Evolutionary conservation across 345 rosid genomes (phyloP), one percentile per base, ranked within the genome.

Genomic region (Lepidium sativum): DNA sequence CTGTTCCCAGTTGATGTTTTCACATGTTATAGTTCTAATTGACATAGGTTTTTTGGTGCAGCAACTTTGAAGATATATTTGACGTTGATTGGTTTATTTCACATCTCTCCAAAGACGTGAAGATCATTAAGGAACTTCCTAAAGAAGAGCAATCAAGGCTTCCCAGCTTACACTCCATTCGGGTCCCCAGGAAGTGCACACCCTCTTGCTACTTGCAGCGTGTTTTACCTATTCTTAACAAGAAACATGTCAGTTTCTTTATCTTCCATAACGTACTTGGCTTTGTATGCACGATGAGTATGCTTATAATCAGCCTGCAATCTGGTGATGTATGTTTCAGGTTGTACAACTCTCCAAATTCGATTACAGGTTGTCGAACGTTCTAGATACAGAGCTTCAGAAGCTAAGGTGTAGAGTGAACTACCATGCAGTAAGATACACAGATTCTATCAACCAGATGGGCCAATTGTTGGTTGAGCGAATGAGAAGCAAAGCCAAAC

Each of bases 391-490:
- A 40, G 86, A 84, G 64, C 83, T 92, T 31, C 98, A 92, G 76
- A 92, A 86, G 79, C 82, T 92, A 44, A 87, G 98, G 67, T 92
- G 98, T 44, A 89, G 96, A 78, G 97, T 82, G 39, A 92, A 89
- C 74, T 92, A 87, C 78, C 97, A 92, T 65, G 85, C 96, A 41
- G 55, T 92, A 39, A 84, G 79, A 52, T 92, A 87, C 67, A 83
- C 96, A 4, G 76, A 80, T 56, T 67, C 86, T 20, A 84, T 92
- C 71, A 80, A 54, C 63, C 73, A 69, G 65, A 81, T 87, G 82
- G 96, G 98, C 8, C 78, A 78, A 79, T 45, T 49, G 23, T 68
- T 89, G 79, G 86, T 83, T 47, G 74, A 80, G 48, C 86, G 91
- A 68, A 89, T 86, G 98, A 80, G 84, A 78, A 76, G 60, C 55